A percentile compares a stretch with the other conserved stretches of the same genome.
Conservation (phyloP, 768 basidiomycete genomes). For the Boletus speciosus region DNA sequence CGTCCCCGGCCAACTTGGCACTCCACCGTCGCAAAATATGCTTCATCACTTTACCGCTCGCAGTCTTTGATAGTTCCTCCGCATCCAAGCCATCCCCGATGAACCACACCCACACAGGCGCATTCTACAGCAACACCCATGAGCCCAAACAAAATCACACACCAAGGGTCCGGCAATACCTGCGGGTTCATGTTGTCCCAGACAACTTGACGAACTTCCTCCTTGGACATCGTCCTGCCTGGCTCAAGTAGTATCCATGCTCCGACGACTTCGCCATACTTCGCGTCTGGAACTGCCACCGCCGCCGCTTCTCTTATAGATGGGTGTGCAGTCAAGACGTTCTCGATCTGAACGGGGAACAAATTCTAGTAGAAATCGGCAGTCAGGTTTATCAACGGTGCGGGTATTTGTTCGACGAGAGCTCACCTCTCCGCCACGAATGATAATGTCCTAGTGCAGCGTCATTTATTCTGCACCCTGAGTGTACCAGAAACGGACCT, state of each 20-base stretch:
- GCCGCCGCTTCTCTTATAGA: conserved; percentile 69
- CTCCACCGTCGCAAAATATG: conserved; percentile 73
- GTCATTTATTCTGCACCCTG: conserved; percentile 1
- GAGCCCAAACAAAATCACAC: neutral
- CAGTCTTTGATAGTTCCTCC: conserved; percentile 74
- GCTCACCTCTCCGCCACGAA: conserved; percentile 77
- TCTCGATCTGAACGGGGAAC: conserved; percentile 84
- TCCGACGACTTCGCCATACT: conserved; percentile 77
- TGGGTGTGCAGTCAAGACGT: conserved; percentile 54
- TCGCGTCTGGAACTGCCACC: conserved; percentile 63
- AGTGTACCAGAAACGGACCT: conserved; percentile 40
- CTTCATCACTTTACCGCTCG: conserved; percentile 86
- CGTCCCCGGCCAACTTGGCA: conserved; percentile 45
- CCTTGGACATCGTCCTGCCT: conserved; percentile 36
- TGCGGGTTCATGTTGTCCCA: conserved; percentile 71
- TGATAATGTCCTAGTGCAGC: conserved; percentile 65
- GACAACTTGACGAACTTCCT: conserved; percentile 55
- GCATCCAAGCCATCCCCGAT: conserved; percentile 59
- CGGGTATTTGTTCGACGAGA: neutral
- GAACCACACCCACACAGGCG: conserved; percentile 83
- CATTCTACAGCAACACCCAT: conserved; percentile 46
- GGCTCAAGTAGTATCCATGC: conserved; percentile 66
- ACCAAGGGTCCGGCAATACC: conserved; percentile 36
- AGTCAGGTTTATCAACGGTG: neutral
- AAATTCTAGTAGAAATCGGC: conserved; percentile 51